Evolutionary conservation across 129 eudicot species (phyloP).

Genomic region (Mikania micrantha): DNA sequence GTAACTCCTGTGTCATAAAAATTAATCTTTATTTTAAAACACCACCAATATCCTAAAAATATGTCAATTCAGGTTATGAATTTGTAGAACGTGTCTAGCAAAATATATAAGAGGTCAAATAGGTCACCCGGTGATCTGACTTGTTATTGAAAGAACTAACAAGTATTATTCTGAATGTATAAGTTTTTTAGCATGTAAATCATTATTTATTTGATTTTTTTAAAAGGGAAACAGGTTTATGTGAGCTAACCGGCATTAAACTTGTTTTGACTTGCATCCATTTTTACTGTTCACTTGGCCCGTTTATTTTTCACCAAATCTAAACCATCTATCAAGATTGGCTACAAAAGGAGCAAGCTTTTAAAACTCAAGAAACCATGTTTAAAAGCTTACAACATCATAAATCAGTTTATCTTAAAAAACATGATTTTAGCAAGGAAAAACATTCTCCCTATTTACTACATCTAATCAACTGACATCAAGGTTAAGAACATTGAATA

Average conservation of each 20-base stretch:
- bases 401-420: not conserved
- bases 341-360: not conserved
- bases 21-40: not conserved
- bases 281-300: not conserved
- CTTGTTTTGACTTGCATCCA: not conserved
- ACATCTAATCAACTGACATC: not conserved
- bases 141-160: too few relatives aligned
- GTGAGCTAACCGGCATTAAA: not conserved
- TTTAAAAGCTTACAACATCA: not conserved
- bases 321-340: not conserved
- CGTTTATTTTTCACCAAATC: not conserved
- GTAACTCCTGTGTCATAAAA: slow-evolving; percentile 64
- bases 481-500: slow-evolving; percentile 5
- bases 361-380: not conserved
- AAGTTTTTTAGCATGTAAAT: too few relatives aligned
- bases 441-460: too few relatives aligned
- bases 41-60: not conserved
- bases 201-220: too few relatives aligned
- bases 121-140: too few relatives aligned
- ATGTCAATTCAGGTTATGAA: not conserved
- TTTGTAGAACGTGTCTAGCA: not conserved
- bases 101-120: not conserved
- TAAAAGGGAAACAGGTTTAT: too few relatives aligned
- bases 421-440: not conserved
- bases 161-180: too few relatives aligned